Base-by-base conservation (phyloP, 2,329 filamentous ascomycete genomes). In the Paradendryphiella salina region DNA sequence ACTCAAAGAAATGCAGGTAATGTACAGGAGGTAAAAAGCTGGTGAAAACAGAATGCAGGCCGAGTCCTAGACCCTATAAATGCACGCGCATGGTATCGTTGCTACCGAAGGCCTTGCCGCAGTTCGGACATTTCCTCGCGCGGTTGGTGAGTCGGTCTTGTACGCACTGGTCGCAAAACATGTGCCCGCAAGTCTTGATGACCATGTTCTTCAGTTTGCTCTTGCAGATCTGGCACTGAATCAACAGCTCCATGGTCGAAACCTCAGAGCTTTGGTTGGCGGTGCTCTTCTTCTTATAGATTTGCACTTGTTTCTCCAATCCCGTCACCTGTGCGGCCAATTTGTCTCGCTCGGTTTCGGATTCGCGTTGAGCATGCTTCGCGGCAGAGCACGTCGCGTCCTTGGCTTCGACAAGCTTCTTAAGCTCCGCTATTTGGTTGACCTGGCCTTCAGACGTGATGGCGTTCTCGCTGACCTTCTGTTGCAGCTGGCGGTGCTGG, bases 121-220 rank as follows among this genome's bases (percentile, higher is more conserved):
- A 99, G 63, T 90, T 93, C 2, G 94, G 94, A 68, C 94, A 99
- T 74, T 97, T 97, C 61, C 94, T 84, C 76, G 93, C 92, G 29
- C 94, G 88, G 67, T 94, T 96, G 37, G 85, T 85, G 55, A 96
- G 85, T 50, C 94, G 86, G 66, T 95, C 88, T 59, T 96, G 90
- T 18, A 97, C 88, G 70, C 94, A 99, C 39, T 85, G 82, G 67
- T 87, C 86, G 81, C 94, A 99, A 74, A 97, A 96, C 40, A 96
- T 84, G 73, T 99, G 94, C 1, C 94, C 94, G 72, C 94, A 99
- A 0, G 89, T 91, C 76, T 94, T 95, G 72, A 99, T 82, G 8
- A 87, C 88, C 0, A 92, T 96, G 69, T 97, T 90, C 75, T 97
- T 97, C 78, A 96, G 92, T 61, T 93, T 90, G 66, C 85, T 87